These are phyloP conservation scores for Xylogone sp. DNA, from an alignment of 2,329 filamentous ascomycete genomes.

Conservation along the genomic window DNA sequence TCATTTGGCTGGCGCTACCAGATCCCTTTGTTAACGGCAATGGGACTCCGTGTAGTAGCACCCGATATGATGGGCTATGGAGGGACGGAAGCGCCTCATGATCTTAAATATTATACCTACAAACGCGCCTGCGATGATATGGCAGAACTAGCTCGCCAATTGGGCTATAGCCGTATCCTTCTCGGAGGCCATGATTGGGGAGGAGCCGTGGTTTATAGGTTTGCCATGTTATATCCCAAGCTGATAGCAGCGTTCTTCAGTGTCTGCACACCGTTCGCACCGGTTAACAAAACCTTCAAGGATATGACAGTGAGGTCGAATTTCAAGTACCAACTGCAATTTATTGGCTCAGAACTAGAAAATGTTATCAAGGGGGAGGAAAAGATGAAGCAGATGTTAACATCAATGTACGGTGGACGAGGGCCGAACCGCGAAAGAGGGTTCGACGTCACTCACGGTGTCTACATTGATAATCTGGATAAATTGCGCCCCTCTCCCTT, in stretches of 20 bases:
- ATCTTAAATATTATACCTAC: constrained; percentile 60
- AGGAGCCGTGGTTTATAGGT: constrained; percentile 70
- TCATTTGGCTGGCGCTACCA: constrained; percentile 87
- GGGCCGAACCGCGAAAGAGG: constrained; percentile 50
- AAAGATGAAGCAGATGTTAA: constrained; percentile 67
- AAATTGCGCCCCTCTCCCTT: constrained; percentile 53
- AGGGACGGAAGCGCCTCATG: constrained; percentile 64
- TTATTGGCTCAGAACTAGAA: constrained; percentile 66
- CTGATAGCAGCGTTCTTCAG: constrained; percentile 73
- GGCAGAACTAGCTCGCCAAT: constrained; percentile 59
- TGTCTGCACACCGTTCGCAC: constrained; percentile 72
- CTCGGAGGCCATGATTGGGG: constrained; percentile 95
- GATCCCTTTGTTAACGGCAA: constrained; percentile 68
- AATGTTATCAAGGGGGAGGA: constrained; percentile 50
- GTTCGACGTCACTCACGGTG: constrained; percentile 58
- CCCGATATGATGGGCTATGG: constrained; percentile 88
- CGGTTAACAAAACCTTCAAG: constrained; percentile 49
- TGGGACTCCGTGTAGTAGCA: constrained; percentile 75
- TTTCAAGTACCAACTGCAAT: constrained; percentile 82
- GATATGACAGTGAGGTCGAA: constrained; percentile 56
- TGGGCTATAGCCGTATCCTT: constrained; percentile 55
- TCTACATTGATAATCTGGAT: constrained; percentile 60
- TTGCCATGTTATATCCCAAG: constrained; percentile 68
- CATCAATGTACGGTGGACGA: constrained; percentile 64
- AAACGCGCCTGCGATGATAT: constrained; percentile 75